Base-by-base conservation (phyloP, 805 yeast genomes). In the Suhomyces kilbournensis region DNA sequence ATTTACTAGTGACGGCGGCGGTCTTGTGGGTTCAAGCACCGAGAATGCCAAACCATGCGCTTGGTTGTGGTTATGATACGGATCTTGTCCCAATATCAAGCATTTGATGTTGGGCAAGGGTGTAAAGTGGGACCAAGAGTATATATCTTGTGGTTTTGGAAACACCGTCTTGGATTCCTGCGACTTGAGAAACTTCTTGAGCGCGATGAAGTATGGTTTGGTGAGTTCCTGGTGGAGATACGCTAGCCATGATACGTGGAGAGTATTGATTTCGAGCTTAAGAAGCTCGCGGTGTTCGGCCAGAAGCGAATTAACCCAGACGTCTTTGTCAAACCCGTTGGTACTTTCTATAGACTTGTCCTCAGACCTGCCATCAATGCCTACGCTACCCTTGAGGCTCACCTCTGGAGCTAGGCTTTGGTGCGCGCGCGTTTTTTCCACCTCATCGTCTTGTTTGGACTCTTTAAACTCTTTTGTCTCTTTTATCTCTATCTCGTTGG, bases 1-100 rank as follows among this genome's bases (percentile, higher is more conserved):
- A 65, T 94, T 94, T 47, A 81, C 76, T 52, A 94, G 74, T 1
- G 97, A 90, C 0, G 99, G 98, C 1, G 94, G 87, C 1, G 83
- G 82, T 0, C 90, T 85, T 0, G 80, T 75, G 1, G 97, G 96
- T 30, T 88, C 86, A 51, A 83, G 78, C 1, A 94, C 98, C 19
- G 96, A 88, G 60, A 94, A 94, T 3, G 99, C 98, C 26, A 94
- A 72, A 0, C 99, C 99, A 64, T 94, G 99, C 0, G 99, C 99
- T 68, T 94, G 99, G 65, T 88, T 88, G 60, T 70, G 69, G 66
- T 91, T 90, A 68, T 94, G 99, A 66, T 94, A 94, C 0, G 99
- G 99, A 66, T 94, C 99, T 67, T 94, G 99, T 0, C 99, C 99
- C 44, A 94, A 73, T 10, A 94, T 80, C 1, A 94, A 79, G 25